phyloP scores from a whole-genome alignment of 2,329 filamentous ascomycete species.

The Aspergillus carbonarius region DNA sequence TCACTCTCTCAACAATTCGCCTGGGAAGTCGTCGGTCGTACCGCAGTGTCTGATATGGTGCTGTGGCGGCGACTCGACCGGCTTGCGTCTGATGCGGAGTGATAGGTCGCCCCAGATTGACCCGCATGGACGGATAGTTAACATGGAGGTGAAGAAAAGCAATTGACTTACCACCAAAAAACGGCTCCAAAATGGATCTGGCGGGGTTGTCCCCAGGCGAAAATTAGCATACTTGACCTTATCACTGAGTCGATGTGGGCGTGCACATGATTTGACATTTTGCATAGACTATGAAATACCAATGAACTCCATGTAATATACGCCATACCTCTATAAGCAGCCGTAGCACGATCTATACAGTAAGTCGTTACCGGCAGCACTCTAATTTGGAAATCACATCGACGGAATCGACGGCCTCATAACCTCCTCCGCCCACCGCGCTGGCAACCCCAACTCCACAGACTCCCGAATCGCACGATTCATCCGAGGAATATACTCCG shows the following conservation, averaged over 20 bases:
- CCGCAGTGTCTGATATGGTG: not conserved
- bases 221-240: not conserved
- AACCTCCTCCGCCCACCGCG: constrained; percentile 37
- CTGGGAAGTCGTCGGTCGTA: not conserved
- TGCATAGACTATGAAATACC: constrained; percentile 3
- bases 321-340: not conserved
- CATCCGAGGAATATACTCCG: constrained; percentile 44
- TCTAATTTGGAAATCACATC: constrained; percentile 6
- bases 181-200: not conserved
- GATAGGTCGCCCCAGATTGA: constrained; percentile 1
- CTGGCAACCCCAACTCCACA: constrained; percentile 34
- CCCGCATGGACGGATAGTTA: constrained; percentile 9
- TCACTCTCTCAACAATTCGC: not conserved
- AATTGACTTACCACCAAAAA: not conserved
- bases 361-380: not conserved
- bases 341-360: not conserved
- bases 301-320: not conserved
- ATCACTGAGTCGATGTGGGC: not conserved
- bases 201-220: not conserved
- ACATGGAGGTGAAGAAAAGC: not conserved
- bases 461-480: constrained; percentile 44
- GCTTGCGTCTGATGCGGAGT: not conserved
- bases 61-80: not conserved
- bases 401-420: constrained; percentile 40
- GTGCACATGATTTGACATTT: not conserved